phyloP scores from a whole-genome alignment of 2,329 filamentous ascomycete genomes.

The Fusarium tricinctum region DNA sequence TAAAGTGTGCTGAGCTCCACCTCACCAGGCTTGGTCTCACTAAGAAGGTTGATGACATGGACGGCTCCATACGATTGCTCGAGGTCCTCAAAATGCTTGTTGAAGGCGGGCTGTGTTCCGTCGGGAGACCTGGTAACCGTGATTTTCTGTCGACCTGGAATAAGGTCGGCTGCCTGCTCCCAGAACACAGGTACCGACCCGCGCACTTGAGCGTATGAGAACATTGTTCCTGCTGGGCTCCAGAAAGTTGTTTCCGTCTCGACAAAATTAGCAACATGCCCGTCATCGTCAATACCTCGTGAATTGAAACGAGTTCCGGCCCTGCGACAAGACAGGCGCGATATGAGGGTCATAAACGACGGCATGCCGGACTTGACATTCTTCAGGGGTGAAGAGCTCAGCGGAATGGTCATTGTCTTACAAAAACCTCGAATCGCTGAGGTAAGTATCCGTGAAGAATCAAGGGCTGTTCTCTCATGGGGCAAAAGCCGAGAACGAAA shows the following conservation, averaged over 20 bases:
- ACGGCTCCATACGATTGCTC: constrained; percentile 90
- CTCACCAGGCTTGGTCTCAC: constrained; percentile 87
- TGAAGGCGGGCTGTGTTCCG: constrained; percentile 93
- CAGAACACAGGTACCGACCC: constrained; percentile 97
- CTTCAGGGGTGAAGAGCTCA: constrained; percentile 78
- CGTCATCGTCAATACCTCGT: constrained; percentile 97
- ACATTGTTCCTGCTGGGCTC: constrained; percentile 81
- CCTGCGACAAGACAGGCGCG: constrained; percentile 87
- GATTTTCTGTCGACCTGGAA: constrained; percentile 96
- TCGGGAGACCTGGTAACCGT: constrained; percentile 88
- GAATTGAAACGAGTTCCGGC: constrained; percentile 97
- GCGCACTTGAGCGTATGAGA: constrained; percentile 93
- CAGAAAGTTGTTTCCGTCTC: constrained; percentile 96
- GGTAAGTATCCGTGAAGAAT: constrained; percentile 88
- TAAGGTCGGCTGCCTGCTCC: constrained; percentile 90
- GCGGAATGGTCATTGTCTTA: constrained; percentile 85
- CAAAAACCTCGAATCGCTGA: constrained; percentile 96
- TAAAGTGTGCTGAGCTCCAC: constrained; percentile 86
- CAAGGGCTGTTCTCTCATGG: constrained; percentile 82
- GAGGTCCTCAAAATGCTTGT: constrained; percentile 93
- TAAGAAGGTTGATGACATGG: constrained; percentile 95
- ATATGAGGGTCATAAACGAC: constrained; percentile 89
- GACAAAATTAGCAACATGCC: constrained; percentile 98
- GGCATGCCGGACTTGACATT: constrained; percentile 78
- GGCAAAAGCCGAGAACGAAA: constrained; percentile 86